A percentile compares a stretch with the other conserved stretches of the same genome.
Evolutionary conservation across 768 basidiomycete genomes (phyloP).

Genomic region (Obba rivulosa): DNA sequence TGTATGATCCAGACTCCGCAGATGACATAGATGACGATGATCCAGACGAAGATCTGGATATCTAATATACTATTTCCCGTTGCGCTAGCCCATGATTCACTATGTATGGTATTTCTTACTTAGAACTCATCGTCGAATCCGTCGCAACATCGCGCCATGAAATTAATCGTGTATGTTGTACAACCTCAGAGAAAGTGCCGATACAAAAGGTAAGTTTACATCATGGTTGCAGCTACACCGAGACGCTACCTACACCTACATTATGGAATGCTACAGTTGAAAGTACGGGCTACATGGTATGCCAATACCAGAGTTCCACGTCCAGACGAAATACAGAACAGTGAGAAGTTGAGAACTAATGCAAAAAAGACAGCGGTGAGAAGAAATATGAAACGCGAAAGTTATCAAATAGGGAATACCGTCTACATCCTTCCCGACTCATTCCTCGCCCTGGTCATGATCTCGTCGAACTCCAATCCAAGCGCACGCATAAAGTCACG

Average conservation of each 20-base stretch:
- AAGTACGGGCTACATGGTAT: neutral
- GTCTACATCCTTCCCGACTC: neutral
- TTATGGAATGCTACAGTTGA: neutral
- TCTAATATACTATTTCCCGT: constrained; percentile 30
- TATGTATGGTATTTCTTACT: neutral
- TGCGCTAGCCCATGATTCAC: neutral
- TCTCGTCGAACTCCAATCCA: constrained; percentile 20
- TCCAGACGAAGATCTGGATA: constrained; percentile 91
- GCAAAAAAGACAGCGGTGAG: neutral
- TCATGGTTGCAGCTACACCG: neutral
- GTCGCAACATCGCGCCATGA: no score
- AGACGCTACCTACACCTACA: neutral
- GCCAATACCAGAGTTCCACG: neutral
- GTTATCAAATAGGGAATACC: no score
- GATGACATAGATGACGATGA: constrained; percentile 96
- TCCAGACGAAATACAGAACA: neutral
- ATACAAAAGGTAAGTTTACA: neutral
- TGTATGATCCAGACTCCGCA: constrained; percentile 89
- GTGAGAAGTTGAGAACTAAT: neutral
- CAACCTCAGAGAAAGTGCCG: no score
- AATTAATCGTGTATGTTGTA: no score
- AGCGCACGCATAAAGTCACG: constrained; percentile 18
- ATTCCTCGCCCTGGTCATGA: constrained; percentile 7
- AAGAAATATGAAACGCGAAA: neutral
- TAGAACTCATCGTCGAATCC: neutral